Evolutionary conservation across 75 land plant genomes (phyloP), one percentile per base, ranked within the genome.

Genomic region (Cryptomeria japonica): DNA sequence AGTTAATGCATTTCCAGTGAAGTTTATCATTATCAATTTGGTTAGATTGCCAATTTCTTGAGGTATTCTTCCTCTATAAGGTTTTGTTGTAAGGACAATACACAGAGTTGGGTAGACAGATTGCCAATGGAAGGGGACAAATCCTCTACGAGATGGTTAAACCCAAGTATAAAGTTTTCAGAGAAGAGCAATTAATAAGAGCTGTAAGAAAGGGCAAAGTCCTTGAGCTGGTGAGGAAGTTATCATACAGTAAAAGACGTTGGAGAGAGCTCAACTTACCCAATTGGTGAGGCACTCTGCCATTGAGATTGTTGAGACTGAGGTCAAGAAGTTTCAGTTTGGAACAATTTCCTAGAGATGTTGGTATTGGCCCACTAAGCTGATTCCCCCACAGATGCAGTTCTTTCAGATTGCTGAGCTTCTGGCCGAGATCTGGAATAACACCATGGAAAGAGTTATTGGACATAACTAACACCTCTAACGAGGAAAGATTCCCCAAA

Each of bases 391-490:
- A 37, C 39, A 79, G 82, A 39, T 19, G 7, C 44, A 94, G 87
- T 11, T 25, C 38, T 83, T 73, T 58, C 31, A 90, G 84, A 25
- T 88, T 88, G n/a, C 88, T 80, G 38, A 89, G 88, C 1, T 61
- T 51, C n/a, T 68, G 22, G 10, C 92, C 91, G 3, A 93, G 86
- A 39, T 91, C 89, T 37, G 88, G 83, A 16, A 94, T 93, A 70
- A 93, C 51, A 14, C 96, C 96, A 2, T 51, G 38, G 88, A 95
- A 84, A 32, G 61, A 25, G 86, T 95, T 95, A 39, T 83, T 68
- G 34, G 82, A 15, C 28, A 94, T 78, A 72, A 83, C 36, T 32
- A 95, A 61, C 6, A 42, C 80, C 84, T 86, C 75, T 12, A 95
- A 87, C 46, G 61, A 85, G 9, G 94, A 82, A 46, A 94, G 90